These are phyloP conservation scores for Colletotrichum sp. DNA, from an alignment of 2,329 filamentous ascomycete species.

Conservation along the genomic window DNA sequence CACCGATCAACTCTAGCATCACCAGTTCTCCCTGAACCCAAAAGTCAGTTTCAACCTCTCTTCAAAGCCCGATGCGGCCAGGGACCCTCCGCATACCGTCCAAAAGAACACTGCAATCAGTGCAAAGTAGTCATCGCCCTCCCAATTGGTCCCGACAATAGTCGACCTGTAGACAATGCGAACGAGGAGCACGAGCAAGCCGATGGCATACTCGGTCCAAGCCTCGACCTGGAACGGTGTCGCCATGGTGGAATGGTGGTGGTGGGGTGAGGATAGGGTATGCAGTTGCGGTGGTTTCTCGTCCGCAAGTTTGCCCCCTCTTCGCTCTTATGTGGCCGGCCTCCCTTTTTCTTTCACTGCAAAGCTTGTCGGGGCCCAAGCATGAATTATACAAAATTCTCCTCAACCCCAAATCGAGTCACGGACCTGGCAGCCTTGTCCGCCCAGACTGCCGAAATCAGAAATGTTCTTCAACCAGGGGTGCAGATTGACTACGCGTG, in stretches of 20 bases:
- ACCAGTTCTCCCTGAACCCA: background rate
- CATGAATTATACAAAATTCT: conserved; percentile 6
- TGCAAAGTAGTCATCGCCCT: conserved; percentile 49
- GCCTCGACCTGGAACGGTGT: conserved; percentile 48
- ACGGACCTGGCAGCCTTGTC: background rate
- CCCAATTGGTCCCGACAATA: conserved; percentile 42
- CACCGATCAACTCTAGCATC: conserved; percentile 10
- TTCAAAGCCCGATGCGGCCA: background rate
- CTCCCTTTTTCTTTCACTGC: background rate
- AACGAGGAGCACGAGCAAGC: conserved; percentile 38
- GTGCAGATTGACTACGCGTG: background rate
- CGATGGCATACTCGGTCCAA: conserved; percentile 49
- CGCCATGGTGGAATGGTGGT: conserved; percentile 26
- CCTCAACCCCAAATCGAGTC: background rate
- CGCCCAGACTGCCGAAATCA: background rate
- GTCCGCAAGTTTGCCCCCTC: conserved; percentile 7
- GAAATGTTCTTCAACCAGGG: background rate
- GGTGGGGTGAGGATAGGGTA: background rate
- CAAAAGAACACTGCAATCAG: conserved; percentile 39
- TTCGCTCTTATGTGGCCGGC: background rate
- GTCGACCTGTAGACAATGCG: conserved; percentile 43
- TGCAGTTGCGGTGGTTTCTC: conserved; percentile 14
- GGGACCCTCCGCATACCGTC: conserved; percentile 31
- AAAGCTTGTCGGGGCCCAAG: background rate
- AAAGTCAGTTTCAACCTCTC: background rate